phyloP scores from a whole-genome alignment of 805 yeast species.

The Myxozyma geophila region DNA sequence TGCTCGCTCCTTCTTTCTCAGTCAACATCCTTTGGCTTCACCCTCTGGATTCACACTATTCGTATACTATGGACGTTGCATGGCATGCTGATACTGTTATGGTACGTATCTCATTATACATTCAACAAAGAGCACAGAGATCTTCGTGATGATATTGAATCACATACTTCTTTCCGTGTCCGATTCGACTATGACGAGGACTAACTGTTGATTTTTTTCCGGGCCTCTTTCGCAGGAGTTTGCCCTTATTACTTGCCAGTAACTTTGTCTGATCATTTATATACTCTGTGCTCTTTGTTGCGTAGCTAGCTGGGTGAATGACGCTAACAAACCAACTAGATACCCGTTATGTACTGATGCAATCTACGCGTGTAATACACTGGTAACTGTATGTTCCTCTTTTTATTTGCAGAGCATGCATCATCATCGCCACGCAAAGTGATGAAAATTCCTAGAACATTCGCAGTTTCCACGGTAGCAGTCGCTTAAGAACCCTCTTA shows the following conservation, averaged over 20 bases:
- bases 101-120: not conserved
- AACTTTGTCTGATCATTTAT: slow-evolving; percentile 32
- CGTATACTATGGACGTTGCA: no score
- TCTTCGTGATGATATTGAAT: slow-evolving; percentile 27
- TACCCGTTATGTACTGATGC: not conserved
- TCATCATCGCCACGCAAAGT: not conserved
- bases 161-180: slow-evolving; percentile 36
- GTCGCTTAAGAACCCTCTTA: slow-evolving; percentile 38
- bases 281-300: not conserved
- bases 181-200: slow-evolving; percentile 40
- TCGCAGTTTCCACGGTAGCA: slow-evolving; percentile 40
- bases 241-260: slow-evolving; percentile 37
- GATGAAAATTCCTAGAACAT: slow-evolving; percentile 37
- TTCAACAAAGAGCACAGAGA: not conserved
- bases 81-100: not conserved
- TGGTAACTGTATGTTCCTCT: not conserved
- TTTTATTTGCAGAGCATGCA: no score
- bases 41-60: no score
- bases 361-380: not conserved
- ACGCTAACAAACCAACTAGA: not conserved
- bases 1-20: not conserved
- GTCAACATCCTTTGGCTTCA: not conserved
- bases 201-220: slow-evolving; percentile 17
- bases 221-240: slow-evolving; percentile 35
- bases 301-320: not conserved